Evolutionary conservation across 441 rosid species (phyloP).

Genomic region (Flueggea neowawraea): DNA sequence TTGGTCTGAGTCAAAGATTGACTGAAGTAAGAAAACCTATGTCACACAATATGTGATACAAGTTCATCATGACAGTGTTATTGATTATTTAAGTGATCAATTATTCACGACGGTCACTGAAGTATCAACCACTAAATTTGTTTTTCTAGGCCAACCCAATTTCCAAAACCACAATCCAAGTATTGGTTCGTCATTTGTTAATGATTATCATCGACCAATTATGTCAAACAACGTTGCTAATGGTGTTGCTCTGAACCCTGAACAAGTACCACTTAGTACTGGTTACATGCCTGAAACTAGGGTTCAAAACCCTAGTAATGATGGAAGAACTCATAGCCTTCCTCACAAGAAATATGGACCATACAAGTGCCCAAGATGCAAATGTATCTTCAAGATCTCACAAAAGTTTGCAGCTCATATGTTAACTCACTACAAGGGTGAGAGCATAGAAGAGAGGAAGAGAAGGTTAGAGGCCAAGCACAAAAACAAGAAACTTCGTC

Average conservation of each 20-base stretch:
- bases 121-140: neutral
- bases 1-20: constrained; percentile 8
- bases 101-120: neutral
- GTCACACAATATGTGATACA: constrained; percentile 4
- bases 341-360: constrained; percentile 21
- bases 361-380: constrained; percentile 27
- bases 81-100: neutral
- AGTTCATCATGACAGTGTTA: neutral
- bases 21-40: constrained; percentile 11
- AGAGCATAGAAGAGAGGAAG: constrained; percentile 18
- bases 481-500: constrained; percentile 10
- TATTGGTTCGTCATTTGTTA: neutral
- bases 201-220: neutral
- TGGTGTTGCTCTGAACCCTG: too few relatives aligned
- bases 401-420: constrained; percentile 25
- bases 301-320: neutral
- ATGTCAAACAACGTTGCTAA: too few relatives aligned
- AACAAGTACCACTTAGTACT: too few relatives aligned
- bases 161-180: neutral
- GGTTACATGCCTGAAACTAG: too few relatives aligned
- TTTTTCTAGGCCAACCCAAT: constrained; percentile 2
- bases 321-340: constrained; percentile 28
- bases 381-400: constrained; percentile 1
- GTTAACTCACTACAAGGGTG: constrained; percentile 15
- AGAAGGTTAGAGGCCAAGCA: constrained; percentile 19